Base-by-base conservation (phyloP, 2,329 filamentous ascomycete genomes). In the Stachybotrys chartarum region DNA sequence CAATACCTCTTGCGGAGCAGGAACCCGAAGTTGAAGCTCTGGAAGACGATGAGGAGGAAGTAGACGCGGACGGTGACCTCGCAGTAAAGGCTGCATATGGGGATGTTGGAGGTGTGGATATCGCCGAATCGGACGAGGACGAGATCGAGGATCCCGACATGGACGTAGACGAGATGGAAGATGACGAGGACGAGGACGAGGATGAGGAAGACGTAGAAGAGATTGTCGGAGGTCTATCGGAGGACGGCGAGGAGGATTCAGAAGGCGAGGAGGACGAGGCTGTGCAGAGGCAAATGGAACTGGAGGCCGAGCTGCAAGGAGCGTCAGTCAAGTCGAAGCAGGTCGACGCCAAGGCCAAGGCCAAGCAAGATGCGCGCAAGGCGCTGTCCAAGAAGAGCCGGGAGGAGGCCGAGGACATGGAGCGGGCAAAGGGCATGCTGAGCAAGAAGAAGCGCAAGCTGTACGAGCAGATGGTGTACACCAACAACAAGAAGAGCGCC, bases 341-440 rank as follows among this genome's bases (percentile, higher is more conserved):
- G 52, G 57, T 60, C 50, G 78, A 77, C 66, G 54, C 57, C 55
- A 85, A 80, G 71, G 77, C 76, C 56, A 83, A 84, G 72, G 77
- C 79, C 39, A 87, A 87, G 73, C 83, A 86, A 62, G 88, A 90
- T 63, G 86, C 84, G 16, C 82, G 79, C 62, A 88, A 89, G 68
- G 83, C 83, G 64, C 77, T 86, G 32, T 80, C 82, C 62, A 87
- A 87, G 76, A 86, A 89, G 73, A 82, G 84, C 42, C 82, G 84
- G 57, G 80, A 85, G 66, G 89, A 94, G 68, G 86, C 88, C 5
- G 94, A 97, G 72, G 92, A 97, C 65, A 74, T 95, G 56, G 91
- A 96, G 72, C 82, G 93, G 59, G 87, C 90, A 70, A 97, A 96
- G 84, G 94, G 95, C 77, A 99, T 99, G 94, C 86, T 97, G 79